Evolutionary conservation across 2,329 filamentous ascomycete genomes (phyloP), one percentile per base, ranked within the genome.

Genomic region (Aspergillus calidoustus): DNA sequence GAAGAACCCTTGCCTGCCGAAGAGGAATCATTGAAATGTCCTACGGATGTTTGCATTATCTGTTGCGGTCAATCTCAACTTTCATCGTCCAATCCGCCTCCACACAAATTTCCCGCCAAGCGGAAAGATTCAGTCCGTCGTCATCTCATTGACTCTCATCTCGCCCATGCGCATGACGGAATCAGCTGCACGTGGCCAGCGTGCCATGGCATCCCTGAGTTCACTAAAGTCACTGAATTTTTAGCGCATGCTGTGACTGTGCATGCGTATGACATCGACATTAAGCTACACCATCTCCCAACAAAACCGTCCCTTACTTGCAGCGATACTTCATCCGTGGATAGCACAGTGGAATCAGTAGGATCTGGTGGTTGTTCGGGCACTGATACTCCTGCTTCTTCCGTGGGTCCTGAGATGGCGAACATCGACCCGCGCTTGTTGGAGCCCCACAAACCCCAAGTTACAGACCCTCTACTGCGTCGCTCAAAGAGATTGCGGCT

Each of bases 141-240:
- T n/a, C n/a, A n/a, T n/a, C n/a, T n/a, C n/a, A n/a, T n/a, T n/a
- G n/a, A n/a, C n/a, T n/a, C n/a, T n/a, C n/a, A n/a, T n/a, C n/a
- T n/a, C n/a, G n/a, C n/a, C n/a, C n/a, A n/a, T n/a, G n/a, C n/a
- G n/a, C n/a, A n/a, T n/a, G n/a, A n/a, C n/a, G n/a, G n/a, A n/a
- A n/a, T n/a, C n/a, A n/a, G n/a, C n/a, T n/a, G n/a, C n/a, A n/a
- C n/a, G n/a, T n/a, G n/a, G n/a, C n/a, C n/a, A n/a, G n/a, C n/a
- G n/a, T n/a, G n/a, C n/a, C n/a, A n/a, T n/a, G n/a, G n/a, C n/a
- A n/a, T n/a, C n/a, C n/a, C n/a, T n/a, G n/a, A n/a, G n/a, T n/a
- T n/a, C n/a, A n/a, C 55, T 22, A 46, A 61, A 23, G 63, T 67
- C 61, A 69, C 62, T 57, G 60, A 64, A 59, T 68, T 68, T 61